A percentile compares a stretch with the other conserved stretches of the same genome.
These are phyloP conservation scores for Neoascochyta sp. DNA, from an alignment of 2,329 filamentous ascomycete genomes.

Conservation along the genomic window DNA sequence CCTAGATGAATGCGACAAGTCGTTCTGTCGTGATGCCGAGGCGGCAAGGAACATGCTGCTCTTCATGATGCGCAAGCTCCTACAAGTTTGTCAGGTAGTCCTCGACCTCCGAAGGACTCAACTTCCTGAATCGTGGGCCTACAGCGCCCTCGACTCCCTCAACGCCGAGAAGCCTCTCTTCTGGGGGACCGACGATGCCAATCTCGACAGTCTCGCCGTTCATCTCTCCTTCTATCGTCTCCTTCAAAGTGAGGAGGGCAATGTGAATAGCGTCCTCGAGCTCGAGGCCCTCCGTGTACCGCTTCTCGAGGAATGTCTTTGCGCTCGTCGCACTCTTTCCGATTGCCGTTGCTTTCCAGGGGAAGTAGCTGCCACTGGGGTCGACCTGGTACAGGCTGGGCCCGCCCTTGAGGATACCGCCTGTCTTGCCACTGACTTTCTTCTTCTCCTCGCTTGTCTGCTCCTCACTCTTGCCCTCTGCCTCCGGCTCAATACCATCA, in stretches of 20 bases:
- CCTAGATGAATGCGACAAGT: conserved; percentile 10
- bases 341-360: conserved; percentile 98
- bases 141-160: conserved; percentile 82
- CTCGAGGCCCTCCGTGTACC: conserved; percentile 95
- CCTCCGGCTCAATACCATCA: conserved; percentile 87
- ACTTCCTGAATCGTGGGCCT: conserved; percentile 86
- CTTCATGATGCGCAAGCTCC: conserved; percentile 26
- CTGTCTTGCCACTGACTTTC: conserved; percentile 81
- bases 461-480: conserved; percentile 56
- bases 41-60: neutral
- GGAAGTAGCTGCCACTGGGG: conserved; percentile 97
- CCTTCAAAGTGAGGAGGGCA: conserved; percentile 92
- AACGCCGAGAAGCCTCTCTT: conserved; percentile 85
- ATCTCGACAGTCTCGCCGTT: conserved; percentile 98
- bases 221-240: conserved; percentile 99
- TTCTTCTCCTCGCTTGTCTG: conserved; percentile 59
- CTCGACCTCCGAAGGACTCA: conserved; percentile 97
- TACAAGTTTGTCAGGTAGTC: conserved; percentile 98
- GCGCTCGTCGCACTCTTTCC: conserved; percentile 97
- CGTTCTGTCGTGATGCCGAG: conserved; percentile 11
- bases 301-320: conserved; percentile 98
- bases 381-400: conserved; percentile 99
- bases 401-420: conserved; percentile 90
- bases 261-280: conserved; percentile 98
- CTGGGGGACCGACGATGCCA: conserved; percentile 92